Evolutionary conservation across 2,329 filamentous ascomycete genomes (phyloP).

Genomic region (Magnaporthiopsis rhizophila): DNA sequence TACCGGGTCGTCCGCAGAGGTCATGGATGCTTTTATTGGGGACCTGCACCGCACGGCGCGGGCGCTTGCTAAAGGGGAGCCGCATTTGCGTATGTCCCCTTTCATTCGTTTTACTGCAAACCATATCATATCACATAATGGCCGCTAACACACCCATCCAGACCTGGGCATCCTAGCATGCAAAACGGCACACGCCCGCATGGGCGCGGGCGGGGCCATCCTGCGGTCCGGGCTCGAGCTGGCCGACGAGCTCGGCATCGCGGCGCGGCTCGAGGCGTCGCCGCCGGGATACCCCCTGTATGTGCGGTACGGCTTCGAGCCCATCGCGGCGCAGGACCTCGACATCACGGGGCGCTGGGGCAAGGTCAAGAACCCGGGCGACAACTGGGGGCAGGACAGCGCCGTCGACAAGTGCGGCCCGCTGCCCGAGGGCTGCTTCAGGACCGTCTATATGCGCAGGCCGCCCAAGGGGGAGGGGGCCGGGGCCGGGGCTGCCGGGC

Average conservation of each 20-base stretch:
- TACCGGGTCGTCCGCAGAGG: slow-evolving; percentile 15
- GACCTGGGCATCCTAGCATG: slow-evolving; percentile 19
- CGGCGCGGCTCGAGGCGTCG: slow-evolving; percentile 20
- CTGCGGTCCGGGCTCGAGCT: slow-evolving; percentile 18
- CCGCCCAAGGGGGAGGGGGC: slow-evolving; percentile 9
- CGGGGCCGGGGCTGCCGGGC: neutral
- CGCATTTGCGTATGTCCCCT: slow-evolving; percentile 16
- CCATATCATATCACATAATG: neutral
- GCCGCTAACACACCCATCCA: slow-evolving; percentile 2
- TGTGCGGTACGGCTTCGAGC: slow-evolving; percentile 19
- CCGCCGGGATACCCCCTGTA: slow-evolving; percentile 21
- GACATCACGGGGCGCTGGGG: slow-evolving; percentile 16
- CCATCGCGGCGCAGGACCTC: slow-evolving; percentile 18
- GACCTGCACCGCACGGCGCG: slow-evolving; percentile 14
- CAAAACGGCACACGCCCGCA: slow-evolving; percentile 14
- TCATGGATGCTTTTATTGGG: slow-evolving; percentile 19
- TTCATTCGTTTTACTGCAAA: too few relatives aligned
- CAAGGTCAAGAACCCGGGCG: slow-evolving; percentile 9
- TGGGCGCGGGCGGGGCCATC: slow-evolving; percentile 21
- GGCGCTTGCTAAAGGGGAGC: slow-evolving; percentile 17
- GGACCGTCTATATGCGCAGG: slow-evolving; percentile 21
- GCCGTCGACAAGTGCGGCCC: slow-evolving; percentile 16
- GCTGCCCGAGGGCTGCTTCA: slow-evolving; percentile 14
- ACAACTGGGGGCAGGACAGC: slow-evolving; percentile 19
- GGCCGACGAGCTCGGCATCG: slow-evolving; percentile 18